These are phyloP conservation scores for Fusarium sp. DNA, from an alignment of 2,329 filamentous ascomycete species.

Conservation along the genomic window DNA sequence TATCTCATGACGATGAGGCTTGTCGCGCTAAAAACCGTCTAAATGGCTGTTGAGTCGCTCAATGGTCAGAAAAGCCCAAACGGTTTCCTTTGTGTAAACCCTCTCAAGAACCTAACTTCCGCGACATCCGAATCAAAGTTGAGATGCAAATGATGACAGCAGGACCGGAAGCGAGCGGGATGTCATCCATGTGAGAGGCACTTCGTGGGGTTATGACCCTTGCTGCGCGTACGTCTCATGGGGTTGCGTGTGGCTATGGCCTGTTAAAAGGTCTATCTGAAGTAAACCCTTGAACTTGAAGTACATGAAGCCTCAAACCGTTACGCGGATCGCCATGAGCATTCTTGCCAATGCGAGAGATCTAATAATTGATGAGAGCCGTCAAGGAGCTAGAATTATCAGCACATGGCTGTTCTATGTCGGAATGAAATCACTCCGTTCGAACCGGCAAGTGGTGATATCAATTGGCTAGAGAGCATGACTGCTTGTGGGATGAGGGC, in stretches of 20 bases:
- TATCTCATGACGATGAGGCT: conserved; percentile 33
- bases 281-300: conserved; percentile 23
- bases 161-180: conserved; percentile 6
- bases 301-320: conserved; percentile 11
- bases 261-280: conserved; percentile 17
- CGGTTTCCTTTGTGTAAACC: conserved; percentile 18
- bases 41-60: conserved; percentile 13
- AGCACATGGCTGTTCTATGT: conserved; percentile 8
- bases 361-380: neutral
- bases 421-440: conserved; percentile 10
- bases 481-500: neutral
- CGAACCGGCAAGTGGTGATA: conserved; percentile 14
- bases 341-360: conserved; percentile 7
- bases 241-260: conserved; percentile 27
- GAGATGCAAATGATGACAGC: conserved; percentile 1
- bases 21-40: conserved; percentile 10
- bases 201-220: conserved; percentile 30
- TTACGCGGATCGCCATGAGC: conserved; percentile 20
- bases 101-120: conserved; percentile 16
- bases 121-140: conserved; percentile 34
- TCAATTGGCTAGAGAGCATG: conserved; percentile 1
- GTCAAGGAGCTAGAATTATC: neutral
- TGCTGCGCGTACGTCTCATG: conserved; percentile 12
- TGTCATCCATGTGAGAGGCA: conserved; percentile 1
- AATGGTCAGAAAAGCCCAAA: conserved; percentile 17